phyloP scores from a whole-genome alignment of 1,284 basidiomycete genomes.

The Cryptococcus amylolentus region DNA sequence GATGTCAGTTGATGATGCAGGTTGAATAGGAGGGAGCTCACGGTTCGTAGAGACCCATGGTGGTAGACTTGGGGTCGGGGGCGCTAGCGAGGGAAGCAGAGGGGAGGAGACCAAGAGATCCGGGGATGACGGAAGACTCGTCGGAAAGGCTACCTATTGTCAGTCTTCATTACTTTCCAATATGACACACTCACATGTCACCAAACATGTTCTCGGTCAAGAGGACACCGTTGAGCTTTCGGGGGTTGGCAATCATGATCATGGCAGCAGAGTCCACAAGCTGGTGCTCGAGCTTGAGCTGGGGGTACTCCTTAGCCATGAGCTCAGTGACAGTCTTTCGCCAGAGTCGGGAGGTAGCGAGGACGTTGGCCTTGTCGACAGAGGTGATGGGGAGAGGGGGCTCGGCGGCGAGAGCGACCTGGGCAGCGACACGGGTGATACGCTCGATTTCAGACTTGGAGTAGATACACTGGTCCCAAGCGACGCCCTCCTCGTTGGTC shows the following conservation, averaged over 20 bases:
- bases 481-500: slow-evolving; percentile 62
- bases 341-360: slow-evolving; percentile 94
- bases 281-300: slow-evolving; percentile 79
- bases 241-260: slow-evolving; percentile 88
- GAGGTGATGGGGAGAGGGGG: slow-evolving; percentile 89
- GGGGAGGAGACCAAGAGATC: slow-evolving; percentile 91
- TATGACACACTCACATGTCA: slow-evolving; percentile 69
- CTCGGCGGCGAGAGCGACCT: slow-evolving; percentile 77
- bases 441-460: slow-evolving; percentile 86
- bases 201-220: slow-evolving; percentile 95
- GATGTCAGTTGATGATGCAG: background rate
- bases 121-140: slow-evolving; percentile 95
- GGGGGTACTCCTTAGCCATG: slow-evolving; percentile 76
- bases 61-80: slow-evolving; percentile 64
- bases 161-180: slow-evolving; percentile 1
- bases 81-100: slow-evolving; percentile 87
- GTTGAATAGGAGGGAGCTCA: slow-evolving; percentile 20
- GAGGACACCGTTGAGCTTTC: slow-evolving; percentile 91
- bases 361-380: slow-evolving; percentile 98
- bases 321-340: slow-evolving; percentile 83
- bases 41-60: slow-evolving; percentile 92
- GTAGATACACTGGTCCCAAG: slow-evolving; percentile 92
- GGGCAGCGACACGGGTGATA: slow-evolving; percentile 92
- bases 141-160: slow-evolving; percentile 72
- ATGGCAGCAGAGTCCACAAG: slow-evolving; percentile 96